Conservation (phyloP, 495 filamentous ascomycete genomes). For the Hyaloscypha bicolor region DNA sequence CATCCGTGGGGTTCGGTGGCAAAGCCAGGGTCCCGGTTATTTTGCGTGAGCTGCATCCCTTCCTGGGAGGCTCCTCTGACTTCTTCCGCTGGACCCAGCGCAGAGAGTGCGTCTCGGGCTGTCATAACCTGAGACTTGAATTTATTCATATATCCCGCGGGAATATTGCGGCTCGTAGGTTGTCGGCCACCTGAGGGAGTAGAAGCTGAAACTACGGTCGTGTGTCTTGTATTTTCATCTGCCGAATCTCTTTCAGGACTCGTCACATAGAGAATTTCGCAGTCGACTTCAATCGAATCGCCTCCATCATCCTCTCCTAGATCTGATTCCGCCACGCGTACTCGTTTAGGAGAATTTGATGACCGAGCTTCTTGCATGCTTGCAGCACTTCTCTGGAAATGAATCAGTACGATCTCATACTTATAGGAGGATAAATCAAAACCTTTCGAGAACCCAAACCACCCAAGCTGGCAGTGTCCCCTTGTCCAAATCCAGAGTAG, state of each 20-base stretch:
- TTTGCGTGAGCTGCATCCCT: too few relatives aligned
- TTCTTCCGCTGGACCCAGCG: background rate
- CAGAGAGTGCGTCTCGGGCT: background rate
- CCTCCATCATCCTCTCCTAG: background rate
- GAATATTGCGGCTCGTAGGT: background rate
- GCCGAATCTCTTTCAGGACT: conserved; percentile 4
- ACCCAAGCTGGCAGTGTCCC: background rate
- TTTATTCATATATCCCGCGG: background rate
- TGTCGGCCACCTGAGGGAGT: background rate
- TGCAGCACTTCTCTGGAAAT: conserved; percentile 4
- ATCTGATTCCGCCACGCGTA: background rate
- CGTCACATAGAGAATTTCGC: background rate
- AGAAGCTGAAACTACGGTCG: background rate
- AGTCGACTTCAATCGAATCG: conserved; percentile 5
- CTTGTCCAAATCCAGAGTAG: background rate
- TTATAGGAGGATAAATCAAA: conserved; percentile 2
- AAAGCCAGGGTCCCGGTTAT: too few relatives aligned
- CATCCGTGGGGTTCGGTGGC: too few relatives aligned
- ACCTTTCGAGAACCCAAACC: background rate
- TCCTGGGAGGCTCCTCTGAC: too few relatives aligned
- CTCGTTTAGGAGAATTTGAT: background rate
- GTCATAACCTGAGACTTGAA: background rate
- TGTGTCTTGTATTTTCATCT: background rate
- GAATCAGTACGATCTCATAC: conserved; percentile 1
- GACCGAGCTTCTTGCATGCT: conserved; percentile 3